Base-by-base conservation (phyloP, 345 rosid genomes). In the Camelina laxa region DNA sequence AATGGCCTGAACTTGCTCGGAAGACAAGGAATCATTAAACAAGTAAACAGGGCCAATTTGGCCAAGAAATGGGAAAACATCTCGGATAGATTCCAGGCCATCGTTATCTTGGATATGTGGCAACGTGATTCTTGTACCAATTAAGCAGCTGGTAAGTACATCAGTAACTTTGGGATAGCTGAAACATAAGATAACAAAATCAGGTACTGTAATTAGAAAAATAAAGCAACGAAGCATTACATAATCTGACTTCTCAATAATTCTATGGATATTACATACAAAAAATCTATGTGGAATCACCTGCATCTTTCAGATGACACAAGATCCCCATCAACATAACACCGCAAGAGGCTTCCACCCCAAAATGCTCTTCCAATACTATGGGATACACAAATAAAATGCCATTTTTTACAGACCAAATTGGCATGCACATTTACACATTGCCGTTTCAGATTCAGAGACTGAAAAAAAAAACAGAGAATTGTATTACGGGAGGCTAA, bases 261-360 rank as follows among this genome's bases (percentile, higher is more conserved):
- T 65, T 58, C 11, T 50, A 70, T 41, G 45, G 60, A 53, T 75
- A 80, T 51, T 58, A 79, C 67, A 80, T 35, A 73, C 41, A 44
- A 27, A 54, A 58, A 30, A 4, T 12, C 20, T 30, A 71, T 48
- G 31, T 56, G 65, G 55, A 39, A 36, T 61, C 21, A 89, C 98
- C 98, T 94, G 98, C 98, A 94, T 94, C 87, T 89, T 80, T 91
- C 98, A 48, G 98, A 94, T 69, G 95, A 88, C 51, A 89, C 88
- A 74, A 89, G 91, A 69, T 80, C 84, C 56, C 97, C 96, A 81
- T 94, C 90, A 44, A 94, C 77, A 72, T 86, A 94, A 83, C 95
- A 94, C 82, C 87, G 85, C 80, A 94, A 72, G 67, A 86, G 69
- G 83, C 98, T 94, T 68, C 98, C 97, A 63, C 97, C 98, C 73